phyloP scores from a whole-genome alignment of 129 eudicot genomes.

The Artemisia argyi region DNA sequence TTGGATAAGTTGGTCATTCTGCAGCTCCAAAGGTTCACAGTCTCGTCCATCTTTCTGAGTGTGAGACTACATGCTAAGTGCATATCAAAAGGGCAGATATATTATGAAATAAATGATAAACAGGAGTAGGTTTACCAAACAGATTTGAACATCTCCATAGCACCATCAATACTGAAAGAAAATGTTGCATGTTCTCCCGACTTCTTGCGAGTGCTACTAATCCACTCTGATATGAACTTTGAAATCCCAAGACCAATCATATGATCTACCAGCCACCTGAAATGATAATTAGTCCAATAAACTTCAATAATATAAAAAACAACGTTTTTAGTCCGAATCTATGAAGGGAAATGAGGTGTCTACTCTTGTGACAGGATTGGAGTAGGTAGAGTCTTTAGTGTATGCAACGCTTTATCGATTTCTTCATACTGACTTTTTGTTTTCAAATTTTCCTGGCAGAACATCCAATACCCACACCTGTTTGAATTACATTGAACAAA shows the following conservation, averaged over 20 bases:
- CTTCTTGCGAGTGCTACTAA: slow-evolving; percentile 61
- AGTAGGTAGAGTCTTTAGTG: slow-evolving; percentile 64
- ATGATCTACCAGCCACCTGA: slow-evolving; percentile 81
- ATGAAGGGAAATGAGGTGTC: not conserved
- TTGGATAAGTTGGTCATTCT: not conserved
- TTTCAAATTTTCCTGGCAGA: slow-evolving; percentile 54
- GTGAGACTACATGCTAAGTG: not conserved
- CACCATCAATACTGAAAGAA: slow-evolving; percentile 71
- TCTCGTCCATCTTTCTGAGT: not conserved
- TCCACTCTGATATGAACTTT: slow-evolving; percentile 62
- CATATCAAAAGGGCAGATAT: not conserved
- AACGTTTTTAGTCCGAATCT: too few relatives aligned
- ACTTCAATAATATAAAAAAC: too few relatives aligned
- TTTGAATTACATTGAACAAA: slow-evolving; percentile 10
- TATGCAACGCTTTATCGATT: slow-evolving; percentile 60
- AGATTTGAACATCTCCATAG: slow-evolving; percentile 69
- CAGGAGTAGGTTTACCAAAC: slow-evolving; percentile 38
- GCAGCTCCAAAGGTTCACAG: not conserved
- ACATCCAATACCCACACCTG: slow-evolving; percentile 84
- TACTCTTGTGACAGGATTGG: slow-evolving; percentile 70
- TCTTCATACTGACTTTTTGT: slow-evolving; percentile 51
- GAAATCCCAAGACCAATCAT: slow-evolving; percentile 74
- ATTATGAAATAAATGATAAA: not conserved
- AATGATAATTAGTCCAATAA: not conserved
- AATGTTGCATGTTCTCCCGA: slow-evolving; percentile 57